Conservation (phyloP, 2,329 filamentous ascomycete species). For the Colletotrichum tamarilloi region DNA sequence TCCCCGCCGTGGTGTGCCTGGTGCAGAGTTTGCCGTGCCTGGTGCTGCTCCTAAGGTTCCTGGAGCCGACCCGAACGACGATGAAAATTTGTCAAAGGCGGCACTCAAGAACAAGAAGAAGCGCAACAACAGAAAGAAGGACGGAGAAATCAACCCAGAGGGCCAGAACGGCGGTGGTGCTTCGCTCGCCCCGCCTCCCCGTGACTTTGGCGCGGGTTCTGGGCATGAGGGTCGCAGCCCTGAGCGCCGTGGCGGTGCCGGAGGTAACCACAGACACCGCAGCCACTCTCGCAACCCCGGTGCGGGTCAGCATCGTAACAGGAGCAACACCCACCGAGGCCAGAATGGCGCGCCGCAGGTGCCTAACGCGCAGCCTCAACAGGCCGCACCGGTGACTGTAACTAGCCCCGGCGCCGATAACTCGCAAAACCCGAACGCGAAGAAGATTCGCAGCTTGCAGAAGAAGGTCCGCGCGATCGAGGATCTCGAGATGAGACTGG, state of each 20-base stretch:
- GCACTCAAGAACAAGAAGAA: conserved; percentile 99
- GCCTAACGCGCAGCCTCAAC: conserved; percentile 41
- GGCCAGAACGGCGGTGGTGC: conserved; percentile 58
- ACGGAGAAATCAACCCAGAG: conserved; percentile 71
- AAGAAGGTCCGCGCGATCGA: conserved; percentile 99
- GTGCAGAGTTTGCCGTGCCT: conserved; percentile 80
- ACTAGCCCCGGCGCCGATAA: conserved; percentile 52
- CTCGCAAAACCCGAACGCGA: conserved; percentile 79
- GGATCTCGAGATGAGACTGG: conserved; percentile 96
- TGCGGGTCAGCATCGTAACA: conserved; percentile 59
- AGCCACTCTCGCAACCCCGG: conserved; percentile 66
- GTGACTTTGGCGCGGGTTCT: conserved; percentile 36
- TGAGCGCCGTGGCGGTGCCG: conserved; percentile 67
- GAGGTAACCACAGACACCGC: conserved; percentile 55
- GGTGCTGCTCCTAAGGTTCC: conserved; percentile 74
- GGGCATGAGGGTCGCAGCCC: conserved; percentile 69
- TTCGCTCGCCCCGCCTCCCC: conserved; percentile 59
- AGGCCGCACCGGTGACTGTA: conserved; percentile 38
- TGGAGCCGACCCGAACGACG: conserved; percentile 70
- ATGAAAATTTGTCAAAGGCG: conserved; percentile 83
- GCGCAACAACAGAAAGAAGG: conserved; percentile 91
- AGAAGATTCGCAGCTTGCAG: conserved; percentile 91
- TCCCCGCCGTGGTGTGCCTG: conserved; percentile 82
- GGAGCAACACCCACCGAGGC: conserved; percentile 60
- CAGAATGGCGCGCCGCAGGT: conserved; percentile 40